Conservation (phyloP, 176 grass and related monocot species). For the Paspalum notatum region DNA sequence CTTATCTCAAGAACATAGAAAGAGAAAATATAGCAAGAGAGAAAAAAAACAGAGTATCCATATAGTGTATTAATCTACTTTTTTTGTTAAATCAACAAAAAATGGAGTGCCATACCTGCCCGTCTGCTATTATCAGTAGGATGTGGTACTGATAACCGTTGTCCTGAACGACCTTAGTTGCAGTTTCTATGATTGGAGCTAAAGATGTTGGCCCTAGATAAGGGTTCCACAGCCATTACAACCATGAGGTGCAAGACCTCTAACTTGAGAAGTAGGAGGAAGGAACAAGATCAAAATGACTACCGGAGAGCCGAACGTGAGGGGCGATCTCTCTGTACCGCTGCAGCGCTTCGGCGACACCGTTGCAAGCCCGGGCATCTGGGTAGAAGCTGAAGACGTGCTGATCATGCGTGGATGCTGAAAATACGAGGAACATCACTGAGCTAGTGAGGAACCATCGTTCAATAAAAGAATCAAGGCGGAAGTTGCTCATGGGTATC, state of each 20-base stretch:
- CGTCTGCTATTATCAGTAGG: slow-evolving; percentile 81
- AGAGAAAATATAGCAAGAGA: not conserved
- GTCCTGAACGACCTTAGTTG: slow-evolving; percentile 49
- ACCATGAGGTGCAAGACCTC: not conserved
- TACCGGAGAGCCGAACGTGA: slow-evolving; percentile 56
- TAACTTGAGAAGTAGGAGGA: not conserved
- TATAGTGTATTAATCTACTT: not conserved
- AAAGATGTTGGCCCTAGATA: slow-evolving; percentile 72
- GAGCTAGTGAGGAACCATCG: not conserved
- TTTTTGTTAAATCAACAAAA: not conserved
- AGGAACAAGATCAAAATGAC: not conserved
- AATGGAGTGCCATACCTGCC: slow-evolving; percentile 46
- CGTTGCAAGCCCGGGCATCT: slow-evolving; percentile 37
- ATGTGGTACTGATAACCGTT: slow-evolving; percentile 62
- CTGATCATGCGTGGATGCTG: slow-evolving; percentile 59
- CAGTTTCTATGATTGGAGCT: slow-evolving; percentile 72
- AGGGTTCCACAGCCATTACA: slow-evolving; percentile 5
- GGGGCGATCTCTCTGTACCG: slow-evolving; percentile 58
- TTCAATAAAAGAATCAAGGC: not conserved
- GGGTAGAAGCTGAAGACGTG: slow-evolving; percentile 60
- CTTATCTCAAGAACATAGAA: not conserved
- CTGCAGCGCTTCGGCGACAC: slow-evolving; percentile 46
- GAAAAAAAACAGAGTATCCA: not conserved
- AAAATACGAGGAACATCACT: not conserved
- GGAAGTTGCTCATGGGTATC: not conserved